Evolutionary conservation across 1,284 basidiomycete genomes (phyloP).

Genomic region (Apiotrichum veenhuisii): DNA sequence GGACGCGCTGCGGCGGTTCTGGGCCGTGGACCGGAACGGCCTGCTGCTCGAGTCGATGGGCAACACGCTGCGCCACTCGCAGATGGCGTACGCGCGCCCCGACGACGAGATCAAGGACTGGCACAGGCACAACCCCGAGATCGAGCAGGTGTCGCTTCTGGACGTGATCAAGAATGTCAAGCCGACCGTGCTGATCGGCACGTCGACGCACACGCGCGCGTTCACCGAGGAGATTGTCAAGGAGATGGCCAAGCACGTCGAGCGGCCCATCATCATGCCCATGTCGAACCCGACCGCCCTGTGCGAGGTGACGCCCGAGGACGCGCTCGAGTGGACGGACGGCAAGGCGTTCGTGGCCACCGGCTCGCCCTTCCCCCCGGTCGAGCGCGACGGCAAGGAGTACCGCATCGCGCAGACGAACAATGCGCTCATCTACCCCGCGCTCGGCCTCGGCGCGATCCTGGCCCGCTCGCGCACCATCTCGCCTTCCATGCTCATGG

Average conservation of each 20-base stretch:
- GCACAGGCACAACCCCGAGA: constrained; percentile 23
- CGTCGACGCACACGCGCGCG: constrained; percentile 72
- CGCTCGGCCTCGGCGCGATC: constrained; percentile 69
- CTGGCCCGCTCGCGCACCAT: constrained; percentile 61
- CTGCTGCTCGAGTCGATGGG: constrained; percentile 50
- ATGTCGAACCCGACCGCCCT: constrained; percentile 75
- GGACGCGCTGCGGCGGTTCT: constrained; percentile 68
- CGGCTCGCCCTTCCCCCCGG: constrained; percentile 73
- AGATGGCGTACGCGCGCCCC: constrained; percentile 49
- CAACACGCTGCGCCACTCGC: constrained; percentile 43
- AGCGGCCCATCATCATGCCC: constrained; percentile 75
- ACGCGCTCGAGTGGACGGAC: constrained; percentile 58
- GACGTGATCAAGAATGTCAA: constrained; percentile 62
- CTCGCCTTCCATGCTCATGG: constrained; percentile 67
- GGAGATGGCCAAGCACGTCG: constrained; percentile 66
- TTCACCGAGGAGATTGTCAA: constrained; percentile 69
- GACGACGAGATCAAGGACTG: constrained; percentile 50
- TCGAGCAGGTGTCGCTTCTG: constrained; percentile 46
- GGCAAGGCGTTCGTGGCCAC: constrained; percentile 74
- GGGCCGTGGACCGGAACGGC: constrained; percentile 53
- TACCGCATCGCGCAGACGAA: constrained; percentile 26
- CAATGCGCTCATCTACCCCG: constrained; percentile 73
- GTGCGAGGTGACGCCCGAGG: constrained; percentile 66
- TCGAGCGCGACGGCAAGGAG: constrained; percentile 57
- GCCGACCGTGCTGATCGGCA: constrained; percentile 77